Evolutionary conservation across 306 rosid genomes (phyloP), one percentile per base, ranked within the genome.

Genomic region (Psophocarpus tetragonolobus): DNA sequence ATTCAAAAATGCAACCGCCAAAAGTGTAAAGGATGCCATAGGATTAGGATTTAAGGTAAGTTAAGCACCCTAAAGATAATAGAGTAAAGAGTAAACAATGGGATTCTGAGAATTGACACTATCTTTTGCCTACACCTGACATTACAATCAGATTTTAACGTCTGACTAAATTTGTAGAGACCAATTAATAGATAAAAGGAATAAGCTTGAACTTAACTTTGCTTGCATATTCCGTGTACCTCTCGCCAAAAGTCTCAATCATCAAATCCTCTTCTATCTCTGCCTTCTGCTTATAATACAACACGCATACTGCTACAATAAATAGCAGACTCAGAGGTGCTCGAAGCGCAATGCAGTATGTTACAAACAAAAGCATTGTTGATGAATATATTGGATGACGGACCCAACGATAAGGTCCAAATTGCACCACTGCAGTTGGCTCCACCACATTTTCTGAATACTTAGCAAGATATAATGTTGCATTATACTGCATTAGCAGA

Each of bases 301-400:
- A 78, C 79, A 87, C 74, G 84, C 97, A 88, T 80, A 91, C 92
- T 0, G 85, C 96, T 72, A 83, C 82, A 35, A 87, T 67, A 68
- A 88, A 90, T 10, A 92, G 85, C 79, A 79, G 32, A 85, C 97
- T 88, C 79, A 88, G 65, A 27, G 97, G 97, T 36, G 98, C 97
- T 71, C 86, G 88, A 71, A 95, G 93, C 0, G 98, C 96, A 74
- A 83, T 39, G 50, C 86, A 92, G 80, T 90, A 83, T 30, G 97
- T 87, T 18, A 69, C 92, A 58, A 94, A 92, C 74, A 94, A 80
- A 23, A 92, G 97, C 93, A 82, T 84, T 0, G 91, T 88, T 9
- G 98, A 92, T 0, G 97, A 78, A 67, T 91, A 95, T 81, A 95
- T 88, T 3, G 98, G 98, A 88, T 91, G 97, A 9, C 97, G 97